Base-by-base conservation (phyloP, 805 yeast species). In the Metschnikowia lachancei region DNA sequence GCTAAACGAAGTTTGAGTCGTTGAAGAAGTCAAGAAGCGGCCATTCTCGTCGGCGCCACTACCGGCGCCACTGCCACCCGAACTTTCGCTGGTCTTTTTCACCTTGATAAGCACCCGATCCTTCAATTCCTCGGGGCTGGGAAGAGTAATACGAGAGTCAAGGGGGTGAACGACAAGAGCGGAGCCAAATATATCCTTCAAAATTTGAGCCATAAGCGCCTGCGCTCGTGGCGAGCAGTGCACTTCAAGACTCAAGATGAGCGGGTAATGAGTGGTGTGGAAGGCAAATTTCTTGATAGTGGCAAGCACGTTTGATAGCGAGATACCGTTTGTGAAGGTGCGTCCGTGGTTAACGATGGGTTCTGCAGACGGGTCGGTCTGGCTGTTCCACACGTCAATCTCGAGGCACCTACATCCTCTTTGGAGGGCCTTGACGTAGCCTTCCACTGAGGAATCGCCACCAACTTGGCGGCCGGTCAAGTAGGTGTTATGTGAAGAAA, bases 321-420 rank as follows among this genome's bases (percentile, higher is more conserved):
- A 78, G 10, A 92, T 79, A 1, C 92, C 79, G 0, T 83, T 74
- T 0, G 98, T 88, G 51, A 94, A 79, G 0, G 96, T 81, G 40
- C 84, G 69, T 0, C 99, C 99, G 64, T 94, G 99, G 24, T 86
- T 85, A 0, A 94, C 97, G 0, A 87, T 78, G 0, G 99, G 99
- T 0, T 85, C 91, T 11, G 67, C 64, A 12, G 61, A 65, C 11
- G 52, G 40, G 31, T 78, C 82, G 18, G 84, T 87, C 12, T 46
- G 49, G 12, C 72, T 72, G 67, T 92, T 96, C 99, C 99, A 94
- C 17, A 94, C 74, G 64, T 94, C 99, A 34, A 94, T 81, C 60
- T 94, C 99, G n/a, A 94, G 74, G 52, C 97, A 91, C 37, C 97
- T 74, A 58, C 98, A 94, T 1, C 99, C 98, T 45, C 90, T 78